These are phyloP conservation scores for Batkoa obscura DNA, from an alignment of 371 early-diverging fungal genomes.

Conservation along the genomic window DNA sequence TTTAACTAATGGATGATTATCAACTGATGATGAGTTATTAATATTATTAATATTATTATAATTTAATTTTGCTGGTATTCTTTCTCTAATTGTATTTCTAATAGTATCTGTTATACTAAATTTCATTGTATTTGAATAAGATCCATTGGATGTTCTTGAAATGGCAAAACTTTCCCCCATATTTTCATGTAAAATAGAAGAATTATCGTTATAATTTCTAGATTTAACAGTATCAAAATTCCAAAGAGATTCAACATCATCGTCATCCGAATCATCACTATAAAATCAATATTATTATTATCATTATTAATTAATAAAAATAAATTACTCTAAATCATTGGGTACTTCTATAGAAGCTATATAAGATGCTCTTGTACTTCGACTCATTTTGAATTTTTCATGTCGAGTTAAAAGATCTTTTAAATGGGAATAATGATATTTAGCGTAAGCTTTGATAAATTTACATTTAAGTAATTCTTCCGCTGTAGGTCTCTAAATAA, in stretches of 20 bases:
- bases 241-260: not conserved
- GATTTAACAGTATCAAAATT: conserved; percentile 5
- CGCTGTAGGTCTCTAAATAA: conserved; percentile 3
- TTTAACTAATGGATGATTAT: not conserved
- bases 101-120: not conserved
- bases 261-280: not conserved
- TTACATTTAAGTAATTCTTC: conserved; percentile 21
- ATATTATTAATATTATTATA: not conserved
- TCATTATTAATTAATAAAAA: not conserved
- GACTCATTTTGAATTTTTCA: conserved; percentile 19
- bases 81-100: not conserved
- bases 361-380: not conserved
- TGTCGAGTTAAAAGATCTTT: conserved; percentile 19
- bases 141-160: not conserved
- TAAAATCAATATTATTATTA: not conserved
- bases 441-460: conserved; percentile 19
- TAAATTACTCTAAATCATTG: not conserved
- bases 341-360: not conserved
- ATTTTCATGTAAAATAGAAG: not conserved
- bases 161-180: not conserved
- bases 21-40: not conserved
- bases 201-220: not conserved
- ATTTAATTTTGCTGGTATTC: not conserved
- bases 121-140: not conserved
- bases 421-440: conserved; percentile 15